Conservation (phyloP, 2,329 filamentous ascomycete genomes). For the Aspergillus melleus region DNA sequence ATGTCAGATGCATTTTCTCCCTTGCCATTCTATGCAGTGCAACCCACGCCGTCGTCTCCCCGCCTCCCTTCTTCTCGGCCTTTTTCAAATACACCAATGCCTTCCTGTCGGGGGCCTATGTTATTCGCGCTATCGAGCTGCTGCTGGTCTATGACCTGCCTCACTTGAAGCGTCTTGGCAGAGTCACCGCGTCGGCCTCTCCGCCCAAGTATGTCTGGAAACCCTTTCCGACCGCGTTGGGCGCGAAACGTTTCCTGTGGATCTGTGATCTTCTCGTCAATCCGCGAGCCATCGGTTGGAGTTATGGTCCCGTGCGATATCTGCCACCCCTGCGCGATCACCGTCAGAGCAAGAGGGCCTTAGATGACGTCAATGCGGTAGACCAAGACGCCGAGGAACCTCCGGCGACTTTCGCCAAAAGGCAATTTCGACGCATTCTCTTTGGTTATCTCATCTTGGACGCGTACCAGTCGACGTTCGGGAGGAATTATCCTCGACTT, state of each 20-base stretch:
- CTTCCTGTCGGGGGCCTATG: slow-evolving; percentile 14
- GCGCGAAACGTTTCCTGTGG: slow-evolving; percentile 6
- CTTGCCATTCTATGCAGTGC: slow-evolving; percentile 9
- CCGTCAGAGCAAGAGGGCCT: not conserved
- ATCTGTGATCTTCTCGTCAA: slow-evolving; percentile 14
- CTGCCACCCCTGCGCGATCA: slow-evolving; percentile 3
- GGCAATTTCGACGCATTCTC: slow-evolving; percentile 1
- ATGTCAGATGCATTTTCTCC: not conserved
- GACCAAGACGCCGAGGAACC: not conserved
- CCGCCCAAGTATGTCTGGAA: slow-evolving; percentile 13
- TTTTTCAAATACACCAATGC: slow-evolving; percentile 17
- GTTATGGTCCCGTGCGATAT: slow-evolving; percentile 12
- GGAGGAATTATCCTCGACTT: slow-evolving; percentile 5
- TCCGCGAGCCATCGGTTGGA: slow-evolving; percentile 20
- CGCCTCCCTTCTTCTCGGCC: slow-evolving; percentile 3
- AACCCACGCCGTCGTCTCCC: slow-evolving; percentile 11
- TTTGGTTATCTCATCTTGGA: slow-evolving; percentile 13
- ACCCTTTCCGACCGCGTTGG: slow-evolving; percentile 8
- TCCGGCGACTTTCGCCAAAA: not conserved
- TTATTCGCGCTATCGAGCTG: slow-evolving; percentile 17
- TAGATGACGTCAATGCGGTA: not conserved
- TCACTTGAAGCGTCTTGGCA: slow-evolving; percentile 10
- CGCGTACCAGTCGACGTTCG: slow-evolving; percentile 12
- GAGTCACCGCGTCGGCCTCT: not conserved
- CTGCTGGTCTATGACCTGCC: slow-evolving; percentile 10